Evolutionary conservation across 805 yeast genomes (phyloP).

Genomic region (Candida pseudofarinosa): DNA sequence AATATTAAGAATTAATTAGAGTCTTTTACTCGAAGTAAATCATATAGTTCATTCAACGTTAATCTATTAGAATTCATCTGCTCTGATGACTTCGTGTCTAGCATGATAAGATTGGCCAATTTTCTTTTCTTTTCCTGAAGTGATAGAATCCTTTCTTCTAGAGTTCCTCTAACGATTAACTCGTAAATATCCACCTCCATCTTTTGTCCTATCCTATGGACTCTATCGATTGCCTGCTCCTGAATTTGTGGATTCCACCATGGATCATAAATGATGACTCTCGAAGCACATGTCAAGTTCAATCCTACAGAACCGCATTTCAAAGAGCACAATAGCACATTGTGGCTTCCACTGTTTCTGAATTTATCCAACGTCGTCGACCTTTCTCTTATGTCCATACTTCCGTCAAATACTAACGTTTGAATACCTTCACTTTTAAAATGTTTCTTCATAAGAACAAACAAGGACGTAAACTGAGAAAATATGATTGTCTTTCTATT

Average conservation of each 20-base stretch:
- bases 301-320: constrained; percentile 91
- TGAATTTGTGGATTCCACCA: constrained; percentile 73
- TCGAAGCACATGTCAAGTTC: constrained; percentile 72
- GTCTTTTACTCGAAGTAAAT: not conserved
- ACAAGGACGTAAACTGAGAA: constrained; percentile 39
- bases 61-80: not conserved
- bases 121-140: constrained; percentile 76
- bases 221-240: constrained; percentile 80
- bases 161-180: constrained; percentile 69
- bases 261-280: constrained; percentile 83
- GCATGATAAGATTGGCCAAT: constrained; percentile 60
- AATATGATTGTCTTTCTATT: constrained; percentile 42
- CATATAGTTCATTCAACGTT: constrained; percentile 3
- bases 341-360: not conserved
- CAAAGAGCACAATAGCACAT: constrained; percentile 59
- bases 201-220: constrained; percentile 84
- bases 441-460: constrained; percentile 23
- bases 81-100: not conserved
- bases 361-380: constrained; percentile 18
- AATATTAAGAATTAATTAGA: not conserved
- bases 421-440: constrained; percentile 25
- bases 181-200: constrained; percentile 64
- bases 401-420: constrained; percentile 33
- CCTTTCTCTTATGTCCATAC: constrained; percentile 23
- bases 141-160: constrained; percentile 78